Base-by-base conservation (phyloP, 305 asterid genomes). In the Fraxinus sp. region DNA sequence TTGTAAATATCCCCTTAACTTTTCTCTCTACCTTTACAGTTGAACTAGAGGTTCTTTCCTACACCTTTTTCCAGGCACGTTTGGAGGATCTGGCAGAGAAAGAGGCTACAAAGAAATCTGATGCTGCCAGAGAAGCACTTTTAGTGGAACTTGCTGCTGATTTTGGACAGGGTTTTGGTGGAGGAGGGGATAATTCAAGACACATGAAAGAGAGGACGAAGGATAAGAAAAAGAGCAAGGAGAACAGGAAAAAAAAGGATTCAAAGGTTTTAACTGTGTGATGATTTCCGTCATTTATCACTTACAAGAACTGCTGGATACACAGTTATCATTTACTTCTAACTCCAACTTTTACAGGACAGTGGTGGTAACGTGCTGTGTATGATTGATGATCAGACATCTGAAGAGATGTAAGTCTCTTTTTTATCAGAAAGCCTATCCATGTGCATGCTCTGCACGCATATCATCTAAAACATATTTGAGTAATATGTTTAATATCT, bases 61-160 rank as follows among this genome's bases (percentile, higher is more conserved):
- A 78, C 44, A 32, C 86, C 62, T 39, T 76, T 88, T 79, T 82
- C 64, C 85, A 96, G 99, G 90, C 94, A 16, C 88, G 86, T 81
- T 79, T 96, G 88, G 97, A 96, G 90, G 94, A 90, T 89, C 87
- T 91, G 86, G 97, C 98, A 28, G 97, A 93, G 86, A 94, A 91
- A 91, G 98, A 94, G 87, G 99, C 99, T 77, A 93, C 95, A 55
- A 93, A 94, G 88, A 95, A 94, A 87, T 94, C 99, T 81, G 99
- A 95, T 87, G 98, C 99, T 81, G 97, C 94, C 35, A 93, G 97
- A 81, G 99, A 94, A 90, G 95, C 96, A 74, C 91, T 95, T 87
- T 86, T 95, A 88, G 99, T 97, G 4, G 99, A 95, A 89, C 97
- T 95, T 84, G 97, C 92, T 71, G 89, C 78, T 86, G 97, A 93